Base-by-base conservation (phyloP, 768 basidiomycete species). In the Trametes villosa region DNA sequence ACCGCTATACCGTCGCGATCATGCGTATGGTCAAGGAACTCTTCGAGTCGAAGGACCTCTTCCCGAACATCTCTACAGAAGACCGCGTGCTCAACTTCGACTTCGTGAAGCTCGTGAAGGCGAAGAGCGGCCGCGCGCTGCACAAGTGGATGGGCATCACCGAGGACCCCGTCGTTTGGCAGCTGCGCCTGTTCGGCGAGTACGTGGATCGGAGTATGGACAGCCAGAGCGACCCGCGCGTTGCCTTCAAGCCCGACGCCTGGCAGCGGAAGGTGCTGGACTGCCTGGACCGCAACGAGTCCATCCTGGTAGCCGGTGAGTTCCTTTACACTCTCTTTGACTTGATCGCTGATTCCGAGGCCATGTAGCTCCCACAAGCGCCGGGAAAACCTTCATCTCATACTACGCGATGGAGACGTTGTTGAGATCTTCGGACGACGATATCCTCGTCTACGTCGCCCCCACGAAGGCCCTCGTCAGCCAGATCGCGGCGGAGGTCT, bases 371-470 rank as follows among this genome's bases (percentile, higher is more conserved):
- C 87, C 87, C 0, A 88, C 86, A 1, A 86, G 86, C 70, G 87
- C 87, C 0, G 87, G 88, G 29, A 91, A 91, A 71, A 90, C 89
- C 0, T 91, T 91, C 67, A 88, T 91, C 42, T 87, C 86, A 2
- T 91, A 80, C 70, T 89, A 89, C 64, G 88, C 89, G 0, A 90
- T 91, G 88, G 87, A 89, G 69, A 81, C 82, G 62, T 76, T 88
- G 15, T 73, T 91, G 2, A 75, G 85, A 55, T 76, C 75, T 40
- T 86, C 86, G 0, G 85, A 91, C 66, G 82, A 89, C 42, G 87
- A 85, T 0, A 78, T 91, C 41, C 68, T 91, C 34, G 83, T 91
- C 20, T 91, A 91, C 68, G 81, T 91, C 42, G 88, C 89, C 0
- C 89, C 89, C 0, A 89, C 89, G 8, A 91, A 91, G 68, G 87